phyloP scores from a whole-genome alignment of 306 rosid species.

The Nissolia schottii region DNA sequence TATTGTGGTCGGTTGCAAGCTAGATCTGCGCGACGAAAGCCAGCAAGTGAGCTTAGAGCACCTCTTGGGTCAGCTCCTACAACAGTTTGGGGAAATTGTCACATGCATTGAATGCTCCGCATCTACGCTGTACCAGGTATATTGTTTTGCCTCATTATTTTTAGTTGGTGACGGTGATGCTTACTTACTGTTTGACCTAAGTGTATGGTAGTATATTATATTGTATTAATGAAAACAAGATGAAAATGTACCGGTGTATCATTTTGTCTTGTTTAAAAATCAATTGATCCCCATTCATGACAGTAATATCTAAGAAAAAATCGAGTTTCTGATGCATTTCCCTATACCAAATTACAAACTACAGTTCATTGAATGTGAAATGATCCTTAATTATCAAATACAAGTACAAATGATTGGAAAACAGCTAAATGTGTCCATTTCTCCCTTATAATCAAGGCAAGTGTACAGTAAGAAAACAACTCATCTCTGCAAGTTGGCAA shows the following conservation, averaged over 20 bases:
- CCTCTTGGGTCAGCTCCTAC: conserved; percentile 36
- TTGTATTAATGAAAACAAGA: neutral
- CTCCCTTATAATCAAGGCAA: conserved; percentile 4
- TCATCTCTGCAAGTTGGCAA: neutral
- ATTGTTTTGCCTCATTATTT: neutral
- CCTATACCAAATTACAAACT: conserved; percentile 16
- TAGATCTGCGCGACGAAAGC: conserved; percentile 40
- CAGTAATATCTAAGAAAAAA: neutral
- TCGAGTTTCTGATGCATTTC: neutral
- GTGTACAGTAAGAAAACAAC: neutral
- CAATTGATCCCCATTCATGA: neutral
- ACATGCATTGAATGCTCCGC: conserved; percentile 54
- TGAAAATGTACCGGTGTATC: neutral
- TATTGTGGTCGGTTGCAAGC: conserved; percentile 45
- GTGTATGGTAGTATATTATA: neutral
- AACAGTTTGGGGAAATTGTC: conserved; percentile 25
- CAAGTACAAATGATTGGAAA: conserved; percentile 4
- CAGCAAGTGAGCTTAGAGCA: conserved; percentile 43
- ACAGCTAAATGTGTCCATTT: conserved; percentile 12
- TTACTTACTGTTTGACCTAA: neutral
- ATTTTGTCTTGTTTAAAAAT: neutral
- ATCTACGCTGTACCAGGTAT: conserved; percentile 42
- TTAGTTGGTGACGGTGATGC: conserved; percentile 5
- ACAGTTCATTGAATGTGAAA: conserved; percentile 7
- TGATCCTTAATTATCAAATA: neutral